Conservation (phyloP, 768 basidiomycete species). For the Phaeotremella skinneri region DNA sequence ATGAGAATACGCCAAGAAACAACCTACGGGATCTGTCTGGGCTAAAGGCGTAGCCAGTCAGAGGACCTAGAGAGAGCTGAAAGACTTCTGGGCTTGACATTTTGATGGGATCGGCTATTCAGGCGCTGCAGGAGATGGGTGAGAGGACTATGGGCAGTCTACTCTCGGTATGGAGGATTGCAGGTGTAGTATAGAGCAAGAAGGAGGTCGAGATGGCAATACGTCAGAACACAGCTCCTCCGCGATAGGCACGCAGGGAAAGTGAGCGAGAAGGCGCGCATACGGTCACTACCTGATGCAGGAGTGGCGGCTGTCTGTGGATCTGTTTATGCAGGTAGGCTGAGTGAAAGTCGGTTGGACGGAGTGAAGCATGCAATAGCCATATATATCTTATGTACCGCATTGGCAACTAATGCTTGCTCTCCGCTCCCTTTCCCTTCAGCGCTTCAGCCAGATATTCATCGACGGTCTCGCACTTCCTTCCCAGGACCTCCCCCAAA, state of each 20-base stretch:
- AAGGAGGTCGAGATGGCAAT: too few species aligned
- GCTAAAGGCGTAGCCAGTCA: conserved; percentile 89
- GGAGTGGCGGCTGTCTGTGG: too few species aligned
- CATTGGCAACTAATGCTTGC: not conserved
- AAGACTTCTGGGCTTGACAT: conserved; percentile 76
- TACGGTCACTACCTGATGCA: not conserved
- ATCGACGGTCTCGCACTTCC: conserved; percentile 21
- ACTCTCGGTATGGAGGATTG: conserved; percentile 55
- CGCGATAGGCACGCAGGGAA: not conserved
- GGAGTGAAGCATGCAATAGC: too few species aligned
- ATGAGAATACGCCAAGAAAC: not conserved
- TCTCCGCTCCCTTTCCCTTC: not conserved
- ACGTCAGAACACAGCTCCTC: not conserved
- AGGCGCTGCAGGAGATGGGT: not conserved
- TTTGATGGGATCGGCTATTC: conserved; percentile 2
- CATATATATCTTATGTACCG: too few species aligned
- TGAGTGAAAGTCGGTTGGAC: too few species aligned
- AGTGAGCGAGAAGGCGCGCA: not conserved
- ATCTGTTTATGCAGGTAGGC: too few species aligned
- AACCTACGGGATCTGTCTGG: conserved; percentile 78
- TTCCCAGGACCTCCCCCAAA: conserved; percentile 44
- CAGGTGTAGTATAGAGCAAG: not conserved
- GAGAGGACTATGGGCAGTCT: conserved; percentile 77
- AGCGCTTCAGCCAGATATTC: not conserved
- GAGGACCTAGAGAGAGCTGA: conserved; percentile 73